phyloP scores from a whole-genome alignment of 331 rosid genomes.

The Cydonia oblonga region DNA sequence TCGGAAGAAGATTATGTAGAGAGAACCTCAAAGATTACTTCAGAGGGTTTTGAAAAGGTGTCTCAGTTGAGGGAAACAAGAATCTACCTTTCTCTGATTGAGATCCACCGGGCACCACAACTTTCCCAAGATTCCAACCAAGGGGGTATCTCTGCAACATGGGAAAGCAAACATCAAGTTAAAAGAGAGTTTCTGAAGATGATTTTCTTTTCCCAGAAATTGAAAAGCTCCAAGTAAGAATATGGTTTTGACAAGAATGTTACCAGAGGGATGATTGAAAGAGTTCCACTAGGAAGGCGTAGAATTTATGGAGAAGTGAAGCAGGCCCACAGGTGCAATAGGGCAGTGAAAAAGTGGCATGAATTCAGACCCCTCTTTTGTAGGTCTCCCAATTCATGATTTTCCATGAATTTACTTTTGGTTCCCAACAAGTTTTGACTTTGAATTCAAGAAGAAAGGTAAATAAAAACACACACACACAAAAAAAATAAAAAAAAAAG shows the following conservation, averaged over 20 bases:
- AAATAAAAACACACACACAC: no score
- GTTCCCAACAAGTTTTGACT: slow-evolving; percentile 17
- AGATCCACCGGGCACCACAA: slow-evolving; percentile 20
- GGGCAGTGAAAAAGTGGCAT: slow-evolving; percentile 9
- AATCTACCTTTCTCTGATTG: slow-evolving; percentile 32
- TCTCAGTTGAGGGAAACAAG: slow-evolving; percentile 11
- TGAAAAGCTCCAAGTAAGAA: neutral
- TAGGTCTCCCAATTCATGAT: slow-evolving; percentile 19
- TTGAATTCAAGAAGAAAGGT: slow-evolving; percentile 16
- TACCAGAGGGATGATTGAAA: slow-evolving; percentile 18
- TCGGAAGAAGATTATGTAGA: neutral
- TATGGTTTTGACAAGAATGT: neutral
- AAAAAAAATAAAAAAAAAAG: no score
- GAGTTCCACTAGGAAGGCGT: neutral
- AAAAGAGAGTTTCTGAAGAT: neutral
- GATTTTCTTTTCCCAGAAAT: neutral
- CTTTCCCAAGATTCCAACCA: slow-evolving; percentile 23
- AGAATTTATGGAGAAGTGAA: slow-evolving; percentile 21
- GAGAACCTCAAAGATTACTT: neutral
- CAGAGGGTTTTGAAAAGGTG: neutral
- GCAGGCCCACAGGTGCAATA: slow-evolving; percentile 1
- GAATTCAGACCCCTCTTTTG: slow-evolving; percentile 25
- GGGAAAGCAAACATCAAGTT: slow-evolving; percentile 12
- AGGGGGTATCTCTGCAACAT: slow-evolving; percentile 18
- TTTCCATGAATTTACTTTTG: slow-evolving; percentile 28